Evolutionary conservation across 305 asterid genomes (phyloP).

Genomic region (Caryopteris hybrid): DNA sequence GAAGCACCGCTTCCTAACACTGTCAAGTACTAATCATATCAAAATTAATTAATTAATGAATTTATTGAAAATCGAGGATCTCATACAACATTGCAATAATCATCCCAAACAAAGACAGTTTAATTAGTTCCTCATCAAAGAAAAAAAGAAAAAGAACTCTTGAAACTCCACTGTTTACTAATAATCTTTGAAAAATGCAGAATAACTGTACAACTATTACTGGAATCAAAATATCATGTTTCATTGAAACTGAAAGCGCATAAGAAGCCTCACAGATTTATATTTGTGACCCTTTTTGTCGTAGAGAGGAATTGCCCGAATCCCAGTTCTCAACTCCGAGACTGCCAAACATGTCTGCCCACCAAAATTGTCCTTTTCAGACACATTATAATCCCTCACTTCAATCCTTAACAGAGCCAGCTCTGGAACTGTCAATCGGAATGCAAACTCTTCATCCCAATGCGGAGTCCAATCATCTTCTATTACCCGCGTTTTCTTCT

Average conservation of each 20-base stretch:
- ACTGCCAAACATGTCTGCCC: conserved; percentile 89
- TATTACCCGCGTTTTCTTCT: conserved; percentile 63
- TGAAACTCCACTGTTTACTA: neutral
- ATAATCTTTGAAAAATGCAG: neutral
- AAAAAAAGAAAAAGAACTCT: neutral
- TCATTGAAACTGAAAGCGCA: conserved; percentile 65
- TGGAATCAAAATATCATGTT: neutral
- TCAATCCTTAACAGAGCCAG: conserved; percentile 76
- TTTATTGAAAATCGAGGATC: no score
- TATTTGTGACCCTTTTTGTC: conserved; percentile 74
- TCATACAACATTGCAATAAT: no score
- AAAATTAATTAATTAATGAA: no score
- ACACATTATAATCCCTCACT: conserved; percentile 66
- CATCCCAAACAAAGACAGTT: no score
- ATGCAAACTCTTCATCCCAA: conserved; percentile 77
- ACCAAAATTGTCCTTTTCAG: conserved; percentile 87
- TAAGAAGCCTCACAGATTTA: conserved; percentile 79
- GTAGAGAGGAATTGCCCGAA: conserved; percentile 70
- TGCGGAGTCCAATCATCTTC: conserved; percentile 85
- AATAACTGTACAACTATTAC: neutral
- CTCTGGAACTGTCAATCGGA: conserved; percentile 78
- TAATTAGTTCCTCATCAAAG: neutral
- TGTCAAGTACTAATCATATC: no score
- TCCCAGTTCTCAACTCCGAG: conserved; percentile 72
- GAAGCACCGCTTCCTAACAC: no score